These are phyloP conservation scores for Acrasis kona DNA, from an alignment of 78 protist genomes.

Conservation along the genomic window DNA sequence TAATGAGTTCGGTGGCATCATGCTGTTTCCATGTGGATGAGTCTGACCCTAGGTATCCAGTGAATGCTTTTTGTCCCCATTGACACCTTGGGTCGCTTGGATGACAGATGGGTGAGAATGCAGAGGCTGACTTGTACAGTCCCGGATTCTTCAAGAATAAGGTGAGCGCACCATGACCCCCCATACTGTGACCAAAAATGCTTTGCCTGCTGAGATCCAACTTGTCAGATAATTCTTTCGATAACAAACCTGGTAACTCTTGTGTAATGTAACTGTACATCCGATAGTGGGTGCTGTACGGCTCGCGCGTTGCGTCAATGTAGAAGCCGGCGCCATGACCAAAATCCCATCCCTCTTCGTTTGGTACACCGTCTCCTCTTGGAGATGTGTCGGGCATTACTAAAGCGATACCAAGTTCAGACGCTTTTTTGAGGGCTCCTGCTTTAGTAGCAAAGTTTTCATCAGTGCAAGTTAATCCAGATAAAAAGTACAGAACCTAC, in stretches of 20 bases:
- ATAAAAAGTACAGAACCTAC: constrained; percentile 28
- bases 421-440: constrained; percentile 49
- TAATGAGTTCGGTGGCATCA: constrained; percentile 26
- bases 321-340: constrained; percentile 87
- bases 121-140: constrained; percentile 59
- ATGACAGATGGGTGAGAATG: constrained; percentile 83
- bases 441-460: constrained; percentile 70
- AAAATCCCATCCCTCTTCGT: constrained; percentile 44
- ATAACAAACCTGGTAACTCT: constrained; percentile 60
- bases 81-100: constrained; percentile 37
- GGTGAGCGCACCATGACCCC: constrained; percentile 87
- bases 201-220: constrained; percentile 29
- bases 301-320: constrained; percentile 64
- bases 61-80: constrained; percentile 62
- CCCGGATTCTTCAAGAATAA: constrained; percentile 48
- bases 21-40: constrained; percentile 26
- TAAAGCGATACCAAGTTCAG: constrained; percentile 31
- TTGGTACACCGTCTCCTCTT: constrained; percentile 33
- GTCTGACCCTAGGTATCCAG: constrained; percentile 57
- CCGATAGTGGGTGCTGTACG: constrained; percentile 49
- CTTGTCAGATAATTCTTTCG: background rate
- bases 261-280: constrained; percentile 73
- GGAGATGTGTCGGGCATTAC: constrained; percentile 86
- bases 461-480: constrained; percentile 79
- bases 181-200: constrained; percentile 65